Percentiles rank a stretch among this genome's conserved stretches.
phyloP scores from a whole-genome alignment of 2,329 filamentous ascomycete species.

The Sclerotinia trifoliorum region DNA sequence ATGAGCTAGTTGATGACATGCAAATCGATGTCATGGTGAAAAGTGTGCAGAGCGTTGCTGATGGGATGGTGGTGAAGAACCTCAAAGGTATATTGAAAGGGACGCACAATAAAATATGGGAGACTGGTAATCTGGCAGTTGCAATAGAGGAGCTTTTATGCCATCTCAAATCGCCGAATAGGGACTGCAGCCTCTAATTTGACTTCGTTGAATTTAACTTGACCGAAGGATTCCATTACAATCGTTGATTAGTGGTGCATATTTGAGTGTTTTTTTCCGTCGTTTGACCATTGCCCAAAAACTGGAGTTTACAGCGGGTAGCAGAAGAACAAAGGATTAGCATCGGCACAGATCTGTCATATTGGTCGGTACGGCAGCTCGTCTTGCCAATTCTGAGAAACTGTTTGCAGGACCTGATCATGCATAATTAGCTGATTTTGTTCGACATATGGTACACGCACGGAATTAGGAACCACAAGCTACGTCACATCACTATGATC shows the following conservation, averaged over 20 bases:
- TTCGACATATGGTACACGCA: not conserved
- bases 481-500: not conserved
- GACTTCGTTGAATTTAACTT: not conserved
- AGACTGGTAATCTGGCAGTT: slow-evolving; percentile 9
- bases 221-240: not conserved
- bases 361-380: not conserved
- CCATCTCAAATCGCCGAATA: not conserved
- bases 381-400: not conserved
- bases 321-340: not conserved
- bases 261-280: not conserved
- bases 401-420: not conserved
- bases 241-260: not conserved
- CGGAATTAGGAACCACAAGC: not conserved
- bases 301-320: not conserved
- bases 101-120: slow-evolving; percentile 12
- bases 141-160: not conserved
- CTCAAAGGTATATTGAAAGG: slow-evolving; percentile 11
- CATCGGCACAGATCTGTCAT: not conserved
- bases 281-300: not conserved
- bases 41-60: not conserved
- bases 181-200: not conserved
- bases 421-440: not conserved
- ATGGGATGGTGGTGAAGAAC: slow-evolving; percentile 2
- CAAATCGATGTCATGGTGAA: slow-evolving; percentile 34
- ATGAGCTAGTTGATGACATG: slow-evolving; percentile 40